These are phyloP conservation scores for Entrophospora sp. DNA, from an alignment of 192 early-diverging fungal species.

Conservation along the genomic window DNA sequence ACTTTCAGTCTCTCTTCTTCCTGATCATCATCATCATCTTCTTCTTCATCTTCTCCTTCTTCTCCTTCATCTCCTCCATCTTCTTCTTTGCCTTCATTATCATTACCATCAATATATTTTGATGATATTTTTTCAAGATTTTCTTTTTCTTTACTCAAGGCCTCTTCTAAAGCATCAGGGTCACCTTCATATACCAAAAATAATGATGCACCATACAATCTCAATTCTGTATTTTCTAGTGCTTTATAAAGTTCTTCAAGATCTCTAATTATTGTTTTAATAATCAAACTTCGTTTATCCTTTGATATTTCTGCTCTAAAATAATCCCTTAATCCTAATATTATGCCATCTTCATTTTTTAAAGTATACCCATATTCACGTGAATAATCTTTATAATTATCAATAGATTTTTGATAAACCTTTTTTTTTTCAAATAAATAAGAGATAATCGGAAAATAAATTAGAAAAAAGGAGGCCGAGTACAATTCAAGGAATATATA, in stretches of 20 bases:
- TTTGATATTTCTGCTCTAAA: slow-evolving; percentile 46
- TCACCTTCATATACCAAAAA: slow-evolving; percentile 79
- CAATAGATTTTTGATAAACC: slow-evolving; percentile 41
- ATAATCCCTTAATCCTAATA: slow-evolving; percentile 51
- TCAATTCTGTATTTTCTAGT: slow-evolving; percentile 41
- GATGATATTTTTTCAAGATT: background rate
- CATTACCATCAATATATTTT: no score
- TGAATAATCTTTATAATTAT: slow-evolving; percentile 33
- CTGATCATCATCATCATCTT: slow-evolving; percentile 30
- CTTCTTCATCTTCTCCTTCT: slow-evolving; percentile 7
- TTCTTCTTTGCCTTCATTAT: background rate
- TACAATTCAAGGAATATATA: no score
- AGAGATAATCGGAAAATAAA: no score
- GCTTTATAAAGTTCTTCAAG: slow-evolving; percentile 46
- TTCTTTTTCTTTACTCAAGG: slow-evolving; percentile 35
- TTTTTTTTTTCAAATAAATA: slow-evolving; percentile 25
- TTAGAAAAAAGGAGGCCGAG: no score
- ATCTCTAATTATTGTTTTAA: slow-evolving; percentile 53
- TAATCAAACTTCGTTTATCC: slow-evolving; percentile 43
- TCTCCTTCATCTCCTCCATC: slow-evolving; percentile 22
- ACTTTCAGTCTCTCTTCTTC: slow-evolving; percentile 34
- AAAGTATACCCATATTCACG: slow-evolving; percentile 47
- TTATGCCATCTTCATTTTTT: slow-evolving; percentile 44
- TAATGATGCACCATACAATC: slow-evolving; percentile 67
- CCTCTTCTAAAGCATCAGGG: slow-evolving; percentile 36